phyloP scores from a whole-genome alignment of 768 basidiomycete genomes.

The Leccinellum rugosiceps region DNA sequence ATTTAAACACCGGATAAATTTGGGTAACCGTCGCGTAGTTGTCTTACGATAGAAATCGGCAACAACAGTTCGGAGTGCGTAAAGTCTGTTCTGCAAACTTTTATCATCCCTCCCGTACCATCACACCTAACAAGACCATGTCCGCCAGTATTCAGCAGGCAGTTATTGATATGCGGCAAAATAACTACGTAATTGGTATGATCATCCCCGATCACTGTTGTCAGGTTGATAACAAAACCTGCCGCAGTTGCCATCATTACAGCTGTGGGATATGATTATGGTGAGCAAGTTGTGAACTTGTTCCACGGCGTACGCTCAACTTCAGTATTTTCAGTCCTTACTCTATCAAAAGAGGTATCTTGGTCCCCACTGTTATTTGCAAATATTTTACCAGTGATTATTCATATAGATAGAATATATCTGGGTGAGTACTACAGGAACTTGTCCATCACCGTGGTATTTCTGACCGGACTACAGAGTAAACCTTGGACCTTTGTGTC shows the following conservation, averaged over 20 bases:
- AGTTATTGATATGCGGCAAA: background rate
- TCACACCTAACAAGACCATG: background rate
- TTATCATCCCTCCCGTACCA: background rate
- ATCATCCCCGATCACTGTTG: background rate
- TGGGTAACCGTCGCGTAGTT: background rate
- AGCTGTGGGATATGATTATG: background rate
- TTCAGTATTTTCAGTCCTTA: background rate
- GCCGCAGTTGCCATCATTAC: background rate
- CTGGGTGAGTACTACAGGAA: background rate
- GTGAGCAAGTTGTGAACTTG: background rate
- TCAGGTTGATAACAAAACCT: background rate
- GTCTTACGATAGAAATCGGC: background rate
- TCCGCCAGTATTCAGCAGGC: background rate
- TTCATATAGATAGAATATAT: background rate
- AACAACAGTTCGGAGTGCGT: no score
- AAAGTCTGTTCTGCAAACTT: background rate
- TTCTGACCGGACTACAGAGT: background rate
- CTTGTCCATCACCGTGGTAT: no score
- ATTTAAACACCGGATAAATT: background rate
- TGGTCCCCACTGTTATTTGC: background rate
- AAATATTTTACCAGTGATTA: background rate
- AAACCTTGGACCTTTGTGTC: background rate
- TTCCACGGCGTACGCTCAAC: background rate
- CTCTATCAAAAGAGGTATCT: background rate
- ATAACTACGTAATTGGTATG: background rate